phyloP scores from a whole-genome alignment of 164 flowering plant genomes.

The Saururus chinensis region DNA sequence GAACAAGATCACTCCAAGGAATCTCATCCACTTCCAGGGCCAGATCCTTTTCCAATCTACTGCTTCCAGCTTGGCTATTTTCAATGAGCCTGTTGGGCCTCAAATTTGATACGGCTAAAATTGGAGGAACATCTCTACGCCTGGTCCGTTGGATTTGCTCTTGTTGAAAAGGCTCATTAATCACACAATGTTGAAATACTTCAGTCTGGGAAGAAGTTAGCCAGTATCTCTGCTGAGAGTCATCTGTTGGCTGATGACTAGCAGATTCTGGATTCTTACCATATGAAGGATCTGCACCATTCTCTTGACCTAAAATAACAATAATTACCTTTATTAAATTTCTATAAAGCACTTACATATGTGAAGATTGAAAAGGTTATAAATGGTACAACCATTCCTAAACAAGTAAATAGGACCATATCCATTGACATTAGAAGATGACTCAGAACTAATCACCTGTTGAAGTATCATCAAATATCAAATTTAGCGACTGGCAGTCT shows the following conservation, averaged over 20 bases:
- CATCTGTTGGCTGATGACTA: constrained; percentile 21
- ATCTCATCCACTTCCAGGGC: constrained; percentile 67
- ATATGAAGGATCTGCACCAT: constrained; percentile 21
- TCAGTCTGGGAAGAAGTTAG: constrained; percentile 21
- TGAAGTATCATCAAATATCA: constrained; percentile 56
- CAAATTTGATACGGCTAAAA: constrained; percentile 17
- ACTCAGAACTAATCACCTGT: constrained; percentile 37
- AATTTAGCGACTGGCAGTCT: constrained; percentile 61
- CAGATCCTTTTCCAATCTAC: constrained; percentile 32
- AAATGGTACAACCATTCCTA: background rate
- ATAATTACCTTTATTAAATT: too few relatives aligned
- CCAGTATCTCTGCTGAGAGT: constrained; percentile 15
- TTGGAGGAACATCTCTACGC: constrained; percentile 21
- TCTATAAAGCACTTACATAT: background rate
- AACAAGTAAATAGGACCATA: background rate
- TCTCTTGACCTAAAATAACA: constrained; percentile 24
- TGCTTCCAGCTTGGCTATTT: constrained; percentile 20
- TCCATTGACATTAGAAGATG: background rate
- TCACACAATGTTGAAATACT: constrained; percentile 13
- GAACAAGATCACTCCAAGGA: constrained; percentile 82
- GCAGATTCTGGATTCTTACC: constrained; percentile 14
- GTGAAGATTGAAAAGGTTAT: too few relatives aligned
- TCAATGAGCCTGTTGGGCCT: constrained; percentile 25
- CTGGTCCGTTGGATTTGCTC: constrained; percentile 24
- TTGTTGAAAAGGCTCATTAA: constrained; percentile 19